Base-by-base conservation (phyloP, 495 filamentous ascomycete species). In the Tricharina praecox region DNA sequence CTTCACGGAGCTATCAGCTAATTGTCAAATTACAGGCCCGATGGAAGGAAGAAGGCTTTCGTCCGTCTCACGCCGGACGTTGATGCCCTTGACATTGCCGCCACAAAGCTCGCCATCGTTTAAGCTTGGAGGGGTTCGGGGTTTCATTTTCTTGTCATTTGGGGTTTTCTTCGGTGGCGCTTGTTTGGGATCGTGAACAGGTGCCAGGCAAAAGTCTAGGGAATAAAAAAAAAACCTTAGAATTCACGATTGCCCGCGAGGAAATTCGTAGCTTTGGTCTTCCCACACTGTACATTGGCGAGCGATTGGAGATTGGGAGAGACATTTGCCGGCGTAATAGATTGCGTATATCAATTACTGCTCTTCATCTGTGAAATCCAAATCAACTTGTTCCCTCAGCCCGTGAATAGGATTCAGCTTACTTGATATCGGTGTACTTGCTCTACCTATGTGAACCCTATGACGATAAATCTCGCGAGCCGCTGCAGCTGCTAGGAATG, bases 21-120 rank as follows among this genome's bases (percentile, higher is more conserved):
- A n/a, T n/a, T n/a, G n/a, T n/a, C n/a, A n/a, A n/a, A n/a, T n/a
- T n/a, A n/a, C 53, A 93, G 86, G 62, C 88, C 90, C 55, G 86
- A 95, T 66, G 90, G 88, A 64, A 75, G 78, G 60, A 99, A 99
- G 82, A 99, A 99, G 78, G 90, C 92, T 48, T 99, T 84, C 62
- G 85, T 82, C 60, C 82, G 86, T 63, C 73, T 99, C 50, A 96
- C 90, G 49, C 70, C 85, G 37, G 90, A 99, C 66, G 85, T 94
- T 54, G 90, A 99, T 70, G 90, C 90, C 65, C 81, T 99, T 49
- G 90, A 99, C 70, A 93, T 99, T 72, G 90, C 90, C 56, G 90
- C 92, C 54, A 95, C 92, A 63, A 99, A 96, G 77, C 77, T 99
- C 50, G 78, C 82, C 49, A 94, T 99, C 66, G 90, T 99, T 61